These are phyloP conservation scores for Carex parvula DNA, from an alignment of 176 grass and related monocot genomes.

Conservation along the genomic window DNA sequence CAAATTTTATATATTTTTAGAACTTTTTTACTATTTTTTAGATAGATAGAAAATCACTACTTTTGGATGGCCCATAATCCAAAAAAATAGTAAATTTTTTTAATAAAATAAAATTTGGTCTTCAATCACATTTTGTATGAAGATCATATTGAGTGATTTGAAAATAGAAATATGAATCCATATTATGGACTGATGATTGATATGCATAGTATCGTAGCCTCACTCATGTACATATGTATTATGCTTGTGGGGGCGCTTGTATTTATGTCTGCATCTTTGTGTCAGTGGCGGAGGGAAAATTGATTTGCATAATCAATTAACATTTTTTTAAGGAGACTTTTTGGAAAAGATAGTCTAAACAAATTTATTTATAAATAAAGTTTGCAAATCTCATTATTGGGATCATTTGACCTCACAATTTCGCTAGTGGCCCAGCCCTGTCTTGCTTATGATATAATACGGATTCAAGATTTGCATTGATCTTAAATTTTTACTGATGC, in stretches of 20 bases:
- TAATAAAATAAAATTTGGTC: too few species aligned
- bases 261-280: not conserved
- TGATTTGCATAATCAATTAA: not conserved
- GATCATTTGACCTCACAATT: not conserved
- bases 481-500: not conserved
- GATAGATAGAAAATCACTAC: too few species aligned
- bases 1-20: too few species aligned
- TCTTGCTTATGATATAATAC: not conserved
- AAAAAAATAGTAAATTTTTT: too few species aligned
- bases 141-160: too few species aligned
- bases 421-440: not conserved
- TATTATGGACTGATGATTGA: too few species aligned
- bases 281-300: not conserved
- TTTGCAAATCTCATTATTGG: not conserved
- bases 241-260: not conserved
- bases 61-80: too few species aligned
- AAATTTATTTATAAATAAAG: not conserved
- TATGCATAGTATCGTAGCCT: not conserved
- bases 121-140: too few species aligned
- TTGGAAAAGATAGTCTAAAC: not conserved
- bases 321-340: not conserved
- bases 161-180: too few species aligned
- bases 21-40: too few species aligned
- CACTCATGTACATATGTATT: not conserved
- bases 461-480: not conserved